Evolutionary conservation across 371 early-diverging fungal genomes (phyloP).

Genomic region (Lichtheimia hyalospora): DNA sequence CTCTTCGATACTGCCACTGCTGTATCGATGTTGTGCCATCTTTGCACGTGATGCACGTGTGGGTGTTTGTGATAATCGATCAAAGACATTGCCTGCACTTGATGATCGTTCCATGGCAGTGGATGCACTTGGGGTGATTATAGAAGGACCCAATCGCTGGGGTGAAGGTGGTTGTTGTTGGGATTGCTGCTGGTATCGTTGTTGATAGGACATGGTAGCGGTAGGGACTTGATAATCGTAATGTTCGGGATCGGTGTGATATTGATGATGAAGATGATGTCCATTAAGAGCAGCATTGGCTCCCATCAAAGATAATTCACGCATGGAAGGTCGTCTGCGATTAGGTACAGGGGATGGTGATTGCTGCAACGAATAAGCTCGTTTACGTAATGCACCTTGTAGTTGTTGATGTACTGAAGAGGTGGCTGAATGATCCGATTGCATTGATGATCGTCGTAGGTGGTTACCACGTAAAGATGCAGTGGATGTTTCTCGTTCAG

Average conservation of each 20-base stretch:
- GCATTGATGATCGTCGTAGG: slow-evolving; percentile 41
- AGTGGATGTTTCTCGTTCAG: slow-evolving; percentile 44
- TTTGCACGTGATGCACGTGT: slow-evolving; percentile 49
- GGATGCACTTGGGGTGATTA: slow-evolving; percentile 8
- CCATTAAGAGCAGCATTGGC: not conserved
- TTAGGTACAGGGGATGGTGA: slow-evolving; percentile 12
- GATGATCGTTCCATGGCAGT: slow-evolving; percentile 33
- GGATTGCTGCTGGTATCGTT: slow-evolving; percentile 16
- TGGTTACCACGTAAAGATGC: slow-evolving; percentile 44
- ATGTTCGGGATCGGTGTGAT: not conserved
- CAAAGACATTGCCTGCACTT: slow-evolving; percentile 38
- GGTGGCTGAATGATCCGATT: slow-evolving; percentile 33
- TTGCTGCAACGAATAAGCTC: slow-evolving; percentile 30
- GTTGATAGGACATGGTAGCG: slow-evolving; percentile 19
- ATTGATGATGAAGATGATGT: slow-evolving; percentile 4
- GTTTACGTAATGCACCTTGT: slow-evolving; percentile 18
- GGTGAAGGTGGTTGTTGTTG: slow-evolving; percentile 8
- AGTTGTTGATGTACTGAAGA: slow-evolving; percentile 14
- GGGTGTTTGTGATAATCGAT: slow-evolving; percentile 47
- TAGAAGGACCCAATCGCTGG: slow-evolving; percentile 12
- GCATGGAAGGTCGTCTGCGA: slow-evolving; percentile 23
- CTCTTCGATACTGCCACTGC: slow-evolving; percentile 48
- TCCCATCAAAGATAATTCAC: slow-evolving; percentile 19
- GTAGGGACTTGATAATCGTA: slow-evolving; percentile 9
- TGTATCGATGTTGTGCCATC: slow-evolving; percentile 37